These are phyloP conservation scores for Nannochloris sp. DNA, from an alignment of 139 green algal species.

Conservation along the genomic window DNA sequence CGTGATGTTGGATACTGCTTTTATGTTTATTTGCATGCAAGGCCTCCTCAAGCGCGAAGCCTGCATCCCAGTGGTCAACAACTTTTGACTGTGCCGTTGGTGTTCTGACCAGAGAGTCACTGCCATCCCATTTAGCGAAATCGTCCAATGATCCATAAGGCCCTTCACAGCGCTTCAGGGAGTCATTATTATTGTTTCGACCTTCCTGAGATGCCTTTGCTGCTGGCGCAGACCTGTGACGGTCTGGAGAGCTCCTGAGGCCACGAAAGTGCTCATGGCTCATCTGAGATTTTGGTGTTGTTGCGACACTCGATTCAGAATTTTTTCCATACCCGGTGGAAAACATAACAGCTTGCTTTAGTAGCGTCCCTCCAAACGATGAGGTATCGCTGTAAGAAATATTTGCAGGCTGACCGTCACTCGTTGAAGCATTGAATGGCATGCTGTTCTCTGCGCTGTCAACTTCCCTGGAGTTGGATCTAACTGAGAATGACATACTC, in stretches of 20 bases:
- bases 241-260: background rate
- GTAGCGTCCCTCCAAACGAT: too few species aligned
- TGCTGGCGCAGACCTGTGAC: background rate
- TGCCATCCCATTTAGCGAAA: slow-evolving; percentile 19
- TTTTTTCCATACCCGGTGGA: background rate
- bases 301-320: background rate
- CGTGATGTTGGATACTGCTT: background rate
- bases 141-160: slow-evolving; percentile 5
- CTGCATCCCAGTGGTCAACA: slow-evolving; percentile 17
- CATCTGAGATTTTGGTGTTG: background rate
- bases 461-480: background rate
- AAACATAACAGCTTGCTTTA: too few species aligned
- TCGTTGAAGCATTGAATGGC: too few species aligned
- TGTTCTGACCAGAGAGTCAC: slow-evolving; percentile 14
- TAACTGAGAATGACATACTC: too few species aligned
- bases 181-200: background rate
- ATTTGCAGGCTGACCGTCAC: too few species aligned
- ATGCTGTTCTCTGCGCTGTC: background rate
- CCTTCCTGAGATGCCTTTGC: background rate
- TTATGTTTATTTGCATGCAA: background rate
- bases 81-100: slow-evolving; percentile 16
- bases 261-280: background rate
- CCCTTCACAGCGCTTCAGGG: background rate
- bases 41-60: slow-evolving; percentile 20
- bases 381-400: too few species aligned